These are phyloP conservation scores for Fraxinus albicans DNA, from an alignment of 305 asterid species.

Conservation along the genomic window DNA sequence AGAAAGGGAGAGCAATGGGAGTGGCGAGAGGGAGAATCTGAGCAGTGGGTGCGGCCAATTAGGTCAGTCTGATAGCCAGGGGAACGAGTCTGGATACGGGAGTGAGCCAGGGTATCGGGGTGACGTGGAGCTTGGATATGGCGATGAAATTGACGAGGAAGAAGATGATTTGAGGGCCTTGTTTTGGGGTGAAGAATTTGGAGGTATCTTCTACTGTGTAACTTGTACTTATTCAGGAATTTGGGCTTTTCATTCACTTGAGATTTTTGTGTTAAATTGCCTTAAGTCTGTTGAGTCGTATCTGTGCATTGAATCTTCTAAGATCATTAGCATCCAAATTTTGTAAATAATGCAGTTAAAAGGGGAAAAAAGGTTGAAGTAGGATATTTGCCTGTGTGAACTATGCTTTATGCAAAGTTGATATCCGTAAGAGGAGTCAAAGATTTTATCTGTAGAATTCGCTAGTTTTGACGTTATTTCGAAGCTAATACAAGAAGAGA, in stretches of 20 bases:
- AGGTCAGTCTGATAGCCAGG: constrained; percentile 59
- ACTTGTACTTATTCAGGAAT: neutral
- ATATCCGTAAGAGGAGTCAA: neutral
- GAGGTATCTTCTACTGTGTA: constrained; percentile 46
- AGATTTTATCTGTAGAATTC: neutral
- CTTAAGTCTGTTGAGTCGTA: neutral
- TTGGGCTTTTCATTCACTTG: neutral
- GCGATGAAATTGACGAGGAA: constrained; percentile 83
- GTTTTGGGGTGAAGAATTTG: constrained; percentile 84
- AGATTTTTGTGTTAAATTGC: neutral
- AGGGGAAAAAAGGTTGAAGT: neutral
- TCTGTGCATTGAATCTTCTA: neutral
- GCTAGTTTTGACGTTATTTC: neutral
- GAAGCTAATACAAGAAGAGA: neutral
- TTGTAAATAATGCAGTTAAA: neutral
- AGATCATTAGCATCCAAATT: neutral
- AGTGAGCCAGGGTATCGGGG: constrained; percentile 95
- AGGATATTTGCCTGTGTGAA: neutral
- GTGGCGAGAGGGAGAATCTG: constrained; percentile 59
- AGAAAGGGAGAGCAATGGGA: constrained; percentile 53
- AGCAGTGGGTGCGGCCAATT: constrained; percentile 46
- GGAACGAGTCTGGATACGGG: constrained; percentile 89
- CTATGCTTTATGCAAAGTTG: neutral
- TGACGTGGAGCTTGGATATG: constrained; percentile 87
- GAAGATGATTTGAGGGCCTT: constrained; percentile 70